Evolutionary conservation across 148 eudicot species (phyloP), one percentile per base, ranked within the genome.

Genomic region (Suaeda aralocaspica): DNA sequence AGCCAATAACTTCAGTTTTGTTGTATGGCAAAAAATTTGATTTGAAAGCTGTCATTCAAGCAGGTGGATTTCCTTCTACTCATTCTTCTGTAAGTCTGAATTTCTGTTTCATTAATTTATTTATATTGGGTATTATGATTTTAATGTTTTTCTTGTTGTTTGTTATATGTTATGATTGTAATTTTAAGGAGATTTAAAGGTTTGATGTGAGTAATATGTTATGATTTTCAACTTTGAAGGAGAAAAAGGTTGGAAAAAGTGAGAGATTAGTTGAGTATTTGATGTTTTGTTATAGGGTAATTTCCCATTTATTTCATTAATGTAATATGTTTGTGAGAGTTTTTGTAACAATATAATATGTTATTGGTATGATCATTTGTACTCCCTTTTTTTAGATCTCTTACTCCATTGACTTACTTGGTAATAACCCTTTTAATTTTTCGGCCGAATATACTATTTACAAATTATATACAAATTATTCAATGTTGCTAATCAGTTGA

Each of bases 21-120:
- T 59, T 92, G 19, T 83, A 87, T 80, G 77, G 85, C 44, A 87
- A 76, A 9, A 21, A 70, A 24, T 81, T 86, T 72, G 81, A 89
- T 76, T 55, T 87, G 34, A 86, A 66, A 71, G 73, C 84, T 77
- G 76, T 72, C n/a, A 4, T 90, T 68, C 89, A 73, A 79, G 77
- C 98, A 83, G 98, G 98, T 81, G 96, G 98, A 6, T 92, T 92
- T 57, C 98, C 98, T 76, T 92, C 98, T 66, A 83, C 98, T 14
- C 98, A 92, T 85, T 90, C 98, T 45, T 90, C 98, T 70, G 97
- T 89, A 78, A 82, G 78, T 25, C 15, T 72, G 29, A 0, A 29
- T 2, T 39, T 4, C 41, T 36, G 41, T 36, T 46, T 7, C 13
- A 49, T n/a, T 48, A 30, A 16, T 51, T 5, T 42, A 6, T 9